Percentiles rank a stretch among this genome's conserved stretches.
These are phyloP conservation scores for Yarrowia sp. DNA, from an alignment of 805 yeast species.

Conservation along the genomic window DNA sequence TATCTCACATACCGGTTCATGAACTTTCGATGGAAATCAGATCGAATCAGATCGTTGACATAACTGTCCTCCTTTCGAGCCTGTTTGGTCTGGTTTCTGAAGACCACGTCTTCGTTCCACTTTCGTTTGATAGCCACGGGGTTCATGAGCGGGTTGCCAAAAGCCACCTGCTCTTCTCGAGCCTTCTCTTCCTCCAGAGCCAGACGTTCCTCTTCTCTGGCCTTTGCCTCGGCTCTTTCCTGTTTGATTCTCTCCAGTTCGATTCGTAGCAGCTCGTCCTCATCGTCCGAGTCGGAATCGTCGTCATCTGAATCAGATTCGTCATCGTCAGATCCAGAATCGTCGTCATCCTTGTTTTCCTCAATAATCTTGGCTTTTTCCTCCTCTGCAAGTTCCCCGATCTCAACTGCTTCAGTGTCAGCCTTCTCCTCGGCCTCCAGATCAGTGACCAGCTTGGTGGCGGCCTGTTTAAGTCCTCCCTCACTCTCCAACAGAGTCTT, in stretches of 20 bases:
- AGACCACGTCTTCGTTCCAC: conserved; percentile 51
- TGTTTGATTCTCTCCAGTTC: conserved; percentile 50
- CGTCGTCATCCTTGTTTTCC: conserved; percentile 40
- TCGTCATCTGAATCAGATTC: conserved; percentile 24
- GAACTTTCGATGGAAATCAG: conserved; percentile 52
- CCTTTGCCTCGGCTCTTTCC: conserved; percentile 48
- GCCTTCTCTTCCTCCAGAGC: conserved; percentile 42
- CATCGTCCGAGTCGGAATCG: conserved; percentile 48
- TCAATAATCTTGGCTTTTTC: conserved; percentile 18
- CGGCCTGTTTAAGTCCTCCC: conserved; percentile 41
- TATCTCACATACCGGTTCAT: conserved; percentile 49
- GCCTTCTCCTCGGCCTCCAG: conserved; percentile 4
- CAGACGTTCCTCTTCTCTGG: conserved; percentile 42
- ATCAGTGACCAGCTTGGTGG: conserved; percentile 10
- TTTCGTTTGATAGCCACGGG: conserved; percentile 45
- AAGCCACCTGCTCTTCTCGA: conserved; percentile 44
- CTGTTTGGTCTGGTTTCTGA: conserved; percentile 49
- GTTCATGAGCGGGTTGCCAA: conserved; percentile 49
- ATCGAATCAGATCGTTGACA: conserved; percentile 51
- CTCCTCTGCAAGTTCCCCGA: background rate
- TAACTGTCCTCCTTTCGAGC: conserved; percentile 45
- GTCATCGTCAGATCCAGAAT: conserved; percentile 39
- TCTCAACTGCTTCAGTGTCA: background rate
- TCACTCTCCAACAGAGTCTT: conserved; percentile 42
- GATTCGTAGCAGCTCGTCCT: conserved; percentile 47